Evolutionary conservation across 208 protist species (phyloP).

Genomic region (Trichomonas gallinae): DNA sequence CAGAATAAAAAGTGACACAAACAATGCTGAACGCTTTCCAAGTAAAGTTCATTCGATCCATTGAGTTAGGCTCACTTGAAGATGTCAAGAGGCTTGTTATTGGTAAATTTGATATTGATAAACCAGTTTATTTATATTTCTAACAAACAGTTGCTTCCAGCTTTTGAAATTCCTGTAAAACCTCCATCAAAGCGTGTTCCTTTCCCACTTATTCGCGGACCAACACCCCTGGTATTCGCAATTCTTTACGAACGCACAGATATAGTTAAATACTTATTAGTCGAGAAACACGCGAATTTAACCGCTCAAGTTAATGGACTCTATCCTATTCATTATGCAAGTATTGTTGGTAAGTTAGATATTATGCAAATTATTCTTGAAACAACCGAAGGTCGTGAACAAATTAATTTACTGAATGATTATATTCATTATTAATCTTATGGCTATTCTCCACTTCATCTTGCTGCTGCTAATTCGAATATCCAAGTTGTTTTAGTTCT

Average conservation of each 20-base stretch:
- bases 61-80: background rate
- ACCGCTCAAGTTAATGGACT: background rate
- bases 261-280: background rate
- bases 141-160: background rate
- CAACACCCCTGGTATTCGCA: background rate
- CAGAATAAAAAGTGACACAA: too few relatives aligned
- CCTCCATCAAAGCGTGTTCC: background rate
- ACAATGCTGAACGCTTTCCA: background rate
- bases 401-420: background rate
- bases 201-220: background rate
- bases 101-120: slow-evolving; percentile 4
- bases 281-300: background rate
- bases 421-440: background rate
- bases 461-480: background rate
- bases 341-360: background rate
- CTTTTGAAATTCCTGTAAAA: background rate
- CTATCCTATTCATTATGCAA: slow-evolving; percentile 1
- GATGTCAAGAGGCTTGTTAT: background rate
- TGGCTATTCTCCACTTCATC: background rate
- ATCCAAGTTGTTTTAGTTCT: background rate
- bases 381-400: background rate
- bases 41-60: background rate
- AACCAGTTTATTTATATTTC: background rate
- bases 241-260: background rate
- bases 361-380: background rate